Percentiles rank a stretch among this genome's conserved stretches.
These are phyloP conservation scores for Colletotrichum limetticola DNA, from an alignment of 2,329 filamentous ascomycete species.

Conservation along the genomic window DNA sequence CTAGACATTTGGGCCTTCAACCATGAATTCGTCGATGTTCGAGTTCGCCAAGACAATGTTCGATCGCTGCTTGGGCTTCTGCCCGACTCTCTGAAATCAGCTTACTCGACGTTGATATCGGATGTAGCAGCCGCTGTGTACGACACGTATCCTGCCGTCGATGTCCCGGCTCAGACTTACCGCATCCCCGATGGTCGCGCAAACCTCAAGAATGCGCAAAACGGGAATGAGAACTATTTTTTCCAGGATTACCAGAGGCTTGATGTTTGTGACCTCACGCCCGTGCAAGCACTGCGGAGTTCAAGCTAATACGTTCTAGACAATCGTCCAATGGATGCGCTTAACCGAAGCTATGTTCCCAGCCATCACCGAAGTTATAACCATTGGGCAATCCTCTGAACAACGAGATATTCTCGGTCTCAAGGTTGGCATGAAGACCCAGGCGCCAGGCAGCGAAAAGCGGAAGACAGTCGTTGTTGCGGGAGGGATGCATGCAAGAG, in stretches of 20 bases:
- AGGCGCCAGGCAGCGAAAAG: conserved; percentile 48
- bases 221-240: conserved; percentile 77
- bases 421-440: conserved; percentile 70
- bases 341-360: conserved; percentile 92
- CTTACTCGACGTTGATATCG: conserved; percentile 81
- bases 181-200: conserved; percentile 40
- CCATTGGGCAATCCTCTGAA: conserved; percentile 87
- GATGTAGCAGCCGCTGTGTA: conserved; percentile 83
- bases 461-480: conserved; percentile 83
- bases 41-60: conserved; percentile 80
- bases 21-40: conserved; percentile 84
- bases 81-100: conserved; percentile 76
- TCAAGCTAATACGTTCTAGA: conserved; percentile 39
- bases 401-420: conserved; percentile 87
- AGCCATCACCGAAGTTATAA: conserved; percentile 77
- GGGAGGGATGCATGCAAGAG: conserved; percentile 90
- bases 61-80: conserved; percentile 82
- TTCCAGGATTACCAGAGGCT: conserved; percentile 93
- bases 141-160: conserved; percentile 73
- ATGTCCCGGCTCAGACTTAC: conserved; percentile 38
- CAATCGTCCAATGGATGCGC: conserved; percentile 89
- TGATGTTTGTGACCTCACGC: conserved; percentile 55
- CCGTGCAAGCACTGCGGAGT: conserved; percentile 47
- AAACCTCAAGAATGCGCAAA: conserved; percentile 45
- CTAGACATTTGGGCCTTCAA: conserved; percentile 93